Evolutionary conservation across 1,284 basidiomycete genomes (phyloP), one percentile per base, ranked within the genome.

Genomic region (Fomes fomentarius): DNA sequence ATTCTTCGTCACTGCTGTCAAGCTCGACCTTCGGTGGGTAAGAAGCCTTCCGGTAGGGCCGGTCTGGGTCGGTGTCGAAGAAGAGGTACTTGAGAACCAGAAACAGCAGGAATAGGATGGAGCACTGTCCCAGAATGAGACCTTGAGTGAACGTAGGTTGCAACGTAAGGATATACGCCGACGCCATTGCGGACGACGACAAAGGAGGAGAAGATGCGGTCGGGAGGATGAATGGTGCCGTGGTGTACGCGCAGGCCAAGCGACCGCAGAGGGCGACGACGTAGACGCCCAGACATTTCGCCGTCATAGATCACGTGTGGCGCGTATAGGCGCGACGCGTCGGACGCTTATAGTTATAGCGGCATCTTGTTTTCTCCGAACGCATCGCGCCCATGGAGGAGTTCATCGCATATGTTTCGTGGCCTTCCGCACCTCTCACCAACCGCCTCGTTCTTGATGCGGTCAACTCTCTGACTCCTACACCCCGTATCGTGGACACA

Each of bases 111-210:
- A 85, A 64, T 46, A 93, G 75, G 58, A 93, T 85, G 31, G 90
- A 92, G 30, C 91, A 73, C 66, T 93, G 91, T 54, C 91, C 91
- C 26, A 93, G 71, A 26, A 93, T 75, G 40, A 93, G 80, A 33
- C 91, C 91, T 68, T 93, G 91, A 0, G 91, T 92, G 70, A 93
- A 93, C 2, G 89, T 93, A 1, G 88, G 91, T 63, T 89, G 83
- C 44, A 91, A 74, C 19, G 85, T 85, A 63, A 91, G 82, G 47
- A 91, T 67, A 69, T 85, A 85, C 66, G 81, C 84, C 64, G 70
- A 75, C 55, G 76, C 76, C 85, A 88, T 88, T 25, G 46, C 46
- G 49, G 45, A 43, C 53, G 46, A 35, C 52, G 34, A 31, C 28
- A 35, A 21, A 34, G 47, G 22, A 41, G 34, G 50, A 37, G 33